Base-by-base conservation (phyloP, 495 filamentous ascomycete species). In the Aspergillus sparsus region DNA sequence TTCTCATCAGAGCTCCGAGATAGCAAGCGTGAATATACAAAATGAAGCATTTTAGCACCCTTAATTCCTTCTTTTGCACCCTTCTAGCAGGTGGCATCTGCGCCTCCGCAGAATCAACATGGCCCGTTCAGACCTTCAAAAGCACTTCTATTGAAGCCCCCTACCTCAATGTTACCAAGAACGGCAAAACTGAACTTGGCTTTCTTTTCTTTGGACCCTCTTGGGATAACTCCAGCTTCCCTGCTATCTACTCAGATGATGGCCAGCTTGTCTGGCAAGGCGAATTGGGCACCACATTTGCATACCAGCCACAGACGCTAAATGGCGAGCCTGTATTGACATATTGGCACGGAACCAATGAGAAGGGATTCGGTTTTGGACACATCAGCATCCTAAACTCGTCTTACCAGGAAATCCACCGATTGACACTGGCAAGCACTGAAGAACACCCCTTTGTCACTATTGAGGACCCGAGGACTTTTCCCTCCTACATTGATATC, bases 361-460 rank as follows among this genome's bases (percentile, higher is more conserved):
- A 57, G 16, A 11, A 56, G 16, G 68, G 72, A 13, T 68, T 70
- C 12, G 72, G 73, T 9, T 74, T 67, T 37, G 74, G 74, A 7
- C 53, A 64, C 9, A 69, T 76, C 45, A 71, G 58, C 10, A 69
- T 77, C 45, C 63, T 83, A 0, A 75, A 83, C 60, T 65, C 67
- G 16, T 71, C 78, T 6, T 82, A 83, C 57, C 69, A 73, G 31
- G 71, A 75, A 39, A 72, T 78, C 58, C 60, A 70, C 47, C 69
- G 61, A 27, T 63, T 73, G 5, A 68, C 65, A 13, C 62, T 70
- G 13, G 54, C 58, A 13, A 62, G 61, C 37, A 41, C 37, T 31
- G 55, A 66, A 18, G 53, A 57, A 7, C 51, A 65, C 2, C 49
- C 63, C 7, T 68, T 72, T 32, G 66, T 66, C 27, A 73, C 70